Conservation (phyloP, 164 flowering plant genomes). For the Aristolochia contorta region DNA sequence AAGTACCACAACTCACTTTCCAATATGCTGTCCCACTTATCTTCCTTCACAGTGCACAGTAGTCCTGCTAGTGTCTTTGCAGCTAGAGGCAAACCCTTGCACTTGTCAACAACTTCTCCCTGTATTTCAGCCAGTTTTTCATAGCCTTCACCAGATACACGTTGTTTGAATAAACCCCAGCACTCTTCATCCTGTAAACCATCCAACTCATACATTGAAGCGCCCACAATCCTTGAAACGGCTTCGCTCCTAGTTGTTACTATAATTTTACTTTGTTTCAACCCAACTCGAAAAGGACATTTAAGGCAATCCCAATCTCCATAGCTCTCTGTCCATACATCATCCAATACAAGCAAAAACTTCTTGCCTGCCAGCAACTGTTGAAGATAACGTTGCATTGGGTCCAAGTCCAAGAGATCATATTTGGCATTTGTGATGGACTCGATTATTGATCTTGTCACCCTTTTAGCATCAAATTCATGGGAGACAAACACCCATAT, state of each 20-base stretch:
- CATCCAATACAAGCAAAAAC: constrained; percentile 8
- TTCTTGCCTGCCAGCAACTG: background rate
- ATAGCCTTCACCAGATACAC: background rate
- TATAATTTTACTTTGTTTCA: constrained; percentile 1
- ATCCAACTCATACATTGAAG: background rate
- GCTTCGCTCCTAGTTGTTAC: constrained; percentile 3
- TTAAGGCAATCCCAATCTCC: background rate
- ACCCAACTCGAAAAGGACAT: background rate
- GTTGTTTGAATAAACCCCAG: constrained; percentile 3
- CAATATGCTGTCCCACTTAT: constrained; percentile 8
- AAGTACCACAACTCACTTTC: constrained; percentile 13
- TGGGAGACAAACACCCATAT: constrained; percentile 8
- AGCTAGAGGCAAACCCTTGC: constrained; percentile 16
- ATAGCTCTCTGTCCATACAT: constrained; percentile 3
- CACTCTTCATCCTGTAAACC: constrained; percentile 6
- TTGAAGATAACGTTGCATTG: background rate
- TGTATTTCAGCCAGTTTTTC: background rate
- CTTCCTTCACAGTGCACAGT: constrained; percentile 2
- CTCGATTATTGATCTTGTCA: constrained; percentile 2
- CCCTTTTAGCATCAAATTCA: constrained; percentile 5
- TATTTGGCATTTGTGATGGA: background rate
- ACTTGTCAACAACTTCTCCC: constrained; percentile 6
- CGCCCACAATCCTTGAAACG: constrained; percentile 1
- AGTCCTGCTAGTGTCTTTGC: constrained; percentile 10
- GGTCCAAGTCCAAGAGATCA: background rate